Conservation (phyloP, 352 stramenopile genomes). For the Globisporangium iwayamae region DNA sequence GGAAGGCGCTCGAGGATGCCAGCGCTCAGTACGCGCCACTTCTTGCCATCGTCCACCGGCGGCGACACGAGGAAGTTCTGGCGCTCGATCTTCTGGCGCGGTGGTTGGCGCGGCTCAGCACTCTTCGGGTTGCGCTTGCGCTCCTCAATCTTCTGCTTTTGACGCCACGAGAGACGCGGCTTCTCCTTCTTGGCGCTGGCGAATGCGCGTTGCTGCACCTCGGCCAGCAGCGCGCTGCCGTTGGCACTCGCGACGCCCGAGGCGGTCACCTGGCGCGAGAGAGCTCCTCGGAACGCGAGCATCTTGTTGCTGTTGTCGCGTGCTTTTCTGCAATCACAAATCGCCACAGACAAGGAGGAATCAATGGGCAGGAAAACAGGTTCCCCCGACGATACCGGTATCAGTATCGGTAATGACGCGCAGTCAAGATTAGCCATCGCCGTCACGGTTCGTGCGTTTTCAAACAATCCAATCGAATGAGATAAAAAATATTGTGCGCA, state of each 20-base stretch:
- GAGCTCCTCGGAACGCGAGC: slow-evolving; percentile 41
- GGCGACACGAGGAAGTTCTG: slow-evolving; percentile 59
- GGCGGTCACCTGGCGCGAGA: slow-evolving; percentile 18
- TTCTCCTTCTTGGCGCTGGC: slow-evolving; percentile 50
- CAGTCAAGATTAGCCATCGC: not conserved
- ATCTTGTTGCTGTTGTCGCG: slow-evolving; percentile 19
- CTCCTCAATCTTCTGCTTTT: slow-evolving; percentile 63
- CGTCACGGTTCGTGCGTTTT: not conserved
- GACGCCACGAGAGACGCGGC: slow-evolving; percentile 52
- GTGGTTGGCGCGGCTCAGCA: slow-evolving; percentile 35
- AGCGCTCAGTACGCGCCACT: slow-evolving; percentile 73
- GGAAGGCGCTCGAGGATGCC: slow-evolving; percentile 72
- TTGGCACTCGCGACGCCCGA: not conserved
- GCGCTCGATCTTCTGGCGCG: slow-evolving; percentile 43
- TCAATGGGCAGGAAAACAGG: slow-evolving; percentile 12
- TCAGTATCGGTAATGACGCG: not conserved
- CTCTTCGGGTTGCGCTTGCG: slow-evolving; percentile 32
- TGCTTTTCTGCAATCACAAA: not conserved
- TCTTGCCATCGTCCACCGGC: slow-evolving; percentile 68
- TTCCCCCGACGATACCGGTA: not conserved
- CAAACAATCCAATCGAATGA: not conserved
- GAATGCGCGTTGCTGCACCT: slow-evolving; percentile 40
- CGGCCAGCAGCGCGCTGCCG: slow-evolving; percentile 11
- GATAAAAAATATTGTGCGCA: not conserved
- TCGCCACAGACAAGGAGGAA: not conserved